Percentiles rank a stretch among this genome's conserved stretches.
Conservation (phyloP, 345 rosid genomes). For the Eucalyptus marginata region DNA sequence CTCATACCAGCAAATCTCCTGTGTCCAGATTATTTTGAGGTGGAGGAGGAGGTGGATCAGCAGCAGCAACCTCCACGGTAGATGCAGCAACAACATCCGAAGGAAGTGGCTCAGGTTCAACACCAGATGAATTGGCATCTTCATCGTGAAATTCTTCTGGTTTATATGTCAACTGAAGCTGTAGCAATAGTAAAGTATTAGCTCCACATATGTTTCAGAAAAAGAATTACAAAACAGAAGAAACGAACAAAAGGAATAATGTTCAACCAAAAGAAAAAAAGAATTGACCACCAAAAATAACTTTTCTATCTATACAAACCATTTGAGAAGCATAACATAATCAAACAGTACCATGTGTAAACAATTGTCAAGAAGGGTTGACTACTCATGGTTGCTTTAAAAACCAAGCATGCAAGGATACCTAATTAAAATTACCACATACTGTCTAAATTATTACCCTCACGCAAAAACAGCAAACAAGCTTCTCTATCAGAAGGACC, state of each 20-base stretch:
- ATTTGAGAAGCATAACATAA: background rate
- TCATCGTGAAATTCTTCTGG: conserved; percentile 69
- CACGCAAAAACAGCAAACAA: background rate
- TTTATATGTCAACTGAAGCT: conserved; percentile 71
- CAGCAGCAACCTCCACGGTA: conserved; percentile 27
- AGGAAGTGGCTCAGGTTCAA: conserved; percentile 54
- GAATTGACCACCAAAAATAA: background rate
- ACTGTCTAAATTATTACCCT: background rate
- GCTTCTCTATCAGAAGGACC: background rate
- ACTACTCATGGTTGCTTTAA: background rate
- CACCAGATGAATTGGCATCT: conserved; percentile 32
- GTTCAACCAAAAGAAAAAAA: background rate
- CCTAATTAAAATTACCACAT: background rate
- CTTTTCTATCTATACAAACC: background rate
- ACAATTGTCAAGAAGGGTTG: background rate
- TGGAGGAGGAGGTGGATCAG: conserved; percentile 13
- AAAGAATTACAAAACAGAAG: background rate
- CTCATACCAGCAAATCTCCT: conserved; percentile 72
- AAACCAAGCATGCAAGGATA: background rate
- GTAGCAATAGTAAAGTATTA: conserved; percentile 9
- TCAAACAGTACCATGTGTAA: background rate
- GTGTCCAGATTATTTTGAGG: conserved; percentile 48
- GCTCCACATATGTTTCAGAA: background rate
- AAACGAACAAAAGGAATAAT: background rate
- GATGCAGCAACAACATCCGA: conserved; percentile 27